A percentile compares a stretch with the other conserved stretches of the same genome.
phyloP scores from a whole-genome alignment of 2,329 filamentous ascomycete species.

The Xylaria sp. region DNA sequence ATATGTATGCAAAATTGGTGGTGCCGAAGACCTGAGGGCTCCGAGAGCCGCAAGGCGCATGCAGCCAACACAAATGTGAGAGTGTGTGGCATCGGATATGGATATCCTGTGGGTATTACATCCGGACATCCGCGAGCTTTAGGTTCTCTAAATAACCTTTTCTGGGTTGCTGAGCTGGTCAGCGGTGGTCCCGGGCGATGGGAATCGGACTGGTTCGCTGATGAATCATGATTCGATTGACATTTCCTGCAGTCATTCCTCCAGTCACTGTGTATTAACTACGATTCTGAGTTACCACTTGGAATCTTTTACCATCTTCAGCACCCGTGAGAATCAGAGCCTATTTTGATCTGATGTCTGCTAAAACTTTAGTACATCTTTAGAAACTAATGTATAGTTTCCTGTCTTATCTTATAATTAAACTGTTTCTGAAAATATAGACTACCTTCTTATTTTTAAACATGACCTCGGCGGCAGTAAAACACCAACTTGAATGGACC shows the following conservation, averaged over 20 bases:
- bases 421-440: slow-evolving; percentile 1
- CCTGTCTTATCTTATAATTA: neutral
- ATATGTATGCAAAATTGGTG: slow-evolving; percentile 4
- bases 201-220: neutral
- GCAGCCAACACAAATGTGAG: neutral
- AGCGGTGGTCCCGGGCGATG: neutral
- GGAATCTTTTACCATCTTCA: neutral
- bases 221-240: neutral
- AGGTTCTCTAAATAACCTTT: slow-evolving; percentile 14
- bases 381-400: neutral
- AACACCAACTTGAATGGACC: neutral
- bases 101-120: slow-evolving; percentile 11
- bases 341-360: neutral
- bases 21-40: slow-evolving; percentile 26
- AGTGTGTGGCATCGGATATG: neutral
- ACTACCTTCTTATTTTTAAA: neutral
- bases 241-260: neutral
- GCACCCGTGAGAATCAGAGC: neutral
- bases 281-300: neutral
- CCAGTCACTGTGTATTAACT: neutral
- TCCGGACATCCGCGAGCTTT: slow-evolving; percentile 27
- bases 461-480: slow-evolving; percentile 22
- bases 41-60: slow-evolving; percentile 28
- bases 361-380: neutral
- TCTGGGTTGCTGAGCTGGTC: neutral